phyloP scores from a whole-genome alignment of 345 rosid genomes.

The Fremontodendron californicum region DNA sequence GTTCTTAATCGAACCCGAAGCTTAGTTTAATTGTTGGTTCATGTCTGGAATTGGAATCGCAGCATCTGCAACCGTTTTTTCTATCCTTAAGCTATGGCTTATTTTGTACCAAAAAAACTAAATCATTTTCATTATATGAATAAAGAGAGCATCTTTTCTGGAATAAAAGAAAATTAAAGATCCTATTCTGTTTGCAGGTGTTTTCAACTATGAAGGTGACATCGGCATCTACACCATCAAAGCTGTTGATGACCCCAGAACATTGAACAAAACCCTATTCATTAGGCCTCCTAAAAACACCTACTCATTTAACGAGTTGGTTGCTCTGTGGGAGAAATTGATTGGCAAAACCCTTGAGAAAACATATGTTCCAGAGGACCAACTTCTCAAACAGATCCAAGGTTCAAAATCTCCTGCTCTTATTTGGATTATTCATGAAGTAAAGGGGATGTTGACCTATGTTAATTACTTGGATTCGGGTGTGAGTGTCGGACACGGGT shows the following conservation, averaged over 20 bases:
- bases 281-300: constrained; percentile 53
- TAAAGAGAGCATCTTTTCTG: too few species aligned
- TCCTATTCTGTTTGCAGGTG: constrained; percentile 26
- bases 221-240: constrained; percentile 49
- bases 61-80: too few species aligned
- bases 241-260: constrained; percentile 58
- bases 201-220: constrained; percentile 55
- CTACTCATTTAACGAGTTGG: constrained; percentile 54
- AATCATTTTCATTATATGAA: too few species aligned
- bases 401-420: constrained; percentile 28
- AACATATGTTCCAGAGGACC: constrained; percentile 45
- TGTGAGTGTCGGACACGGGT: too few species aligned
- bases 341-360: constrained; percentile 60
- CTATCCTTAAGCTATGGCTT: too few species aligned
- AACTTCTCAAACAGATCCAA: constrained; percentile 49
- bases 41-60: too few species aligned
- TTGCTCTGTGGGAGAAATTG: constrained; percentile 61
- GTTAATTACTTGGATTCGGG: too few species aligned
- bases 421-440: background rate
- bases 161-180: too few species aligned
- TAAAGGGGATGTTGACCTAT: too few species aligned
- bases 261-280: constrained; percentile 57
- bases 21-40: too few species aligned
- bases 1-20: too few species aligned
- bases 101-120: too few species aligned